Evolutionary conservation across 129 eudicot species (phyloP), one percentile per base, ranked within the genome.

Genomic region (Ambrosia artemisiifolia): DNA sequence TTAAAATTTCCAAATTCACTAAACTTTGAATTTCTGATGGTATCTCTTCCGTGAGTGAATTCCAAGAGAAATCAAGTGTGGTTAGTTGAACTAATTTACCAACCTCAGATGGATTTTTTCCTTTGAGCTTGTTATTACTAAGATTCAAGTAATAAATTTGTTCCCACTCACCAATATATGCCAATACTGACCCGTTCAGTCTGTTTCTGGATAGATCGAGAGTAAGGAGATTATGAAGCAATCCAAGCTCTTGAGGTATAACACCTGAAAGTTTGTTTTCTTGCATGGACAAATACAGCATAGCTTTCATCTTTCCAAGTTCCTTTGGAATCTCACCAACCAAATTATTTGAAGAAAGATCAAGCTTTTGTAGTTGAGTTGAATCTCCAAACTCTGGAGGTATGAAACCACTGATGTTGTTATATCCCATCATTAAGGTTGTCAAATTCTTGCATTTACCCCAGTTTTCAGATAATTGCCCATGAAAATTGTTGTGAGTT

Each of bases 181-280:
- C 61, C 14, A 76, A 81, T 56, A 85, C 63, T 1, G 74, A 30
- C 54, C 86, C 84, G 65, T 20, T 75, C 36, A 85, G 36, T 7
- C 63, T 24, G 70, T 81, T 85, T 7, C 14, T 18, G 0, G 84
- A 73, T 30, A 85, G 82, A 68, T 85, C 86, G 2, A 82, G 78
- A n/a, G 18, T 47, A 5, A 14, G 34, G 32, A 85, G 66, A 2
- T 50, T 19, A 13, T 61, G 7, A 3, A 82, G 57, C n/a, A 74
- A 60, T 20, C 83, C 75, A 42, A 84, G 74, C 30, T 80, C 85
- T 24, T 6, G 38, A 43, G 88, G 88, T 10, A 84, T 72, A 13
- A 33, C 44, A 38, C 88, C 88, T 0, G 81, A 80, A 11, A 76
- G 78, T 16, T 63, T 56, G 67, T 84, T 84, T 2, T 73, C 57